A percentile compares a stretch with the other conserved stretches of the same genome.
Conservation (phyloP, 2,329 filamentous ascomycete species). For the Cladosporium sp. region DNA sequence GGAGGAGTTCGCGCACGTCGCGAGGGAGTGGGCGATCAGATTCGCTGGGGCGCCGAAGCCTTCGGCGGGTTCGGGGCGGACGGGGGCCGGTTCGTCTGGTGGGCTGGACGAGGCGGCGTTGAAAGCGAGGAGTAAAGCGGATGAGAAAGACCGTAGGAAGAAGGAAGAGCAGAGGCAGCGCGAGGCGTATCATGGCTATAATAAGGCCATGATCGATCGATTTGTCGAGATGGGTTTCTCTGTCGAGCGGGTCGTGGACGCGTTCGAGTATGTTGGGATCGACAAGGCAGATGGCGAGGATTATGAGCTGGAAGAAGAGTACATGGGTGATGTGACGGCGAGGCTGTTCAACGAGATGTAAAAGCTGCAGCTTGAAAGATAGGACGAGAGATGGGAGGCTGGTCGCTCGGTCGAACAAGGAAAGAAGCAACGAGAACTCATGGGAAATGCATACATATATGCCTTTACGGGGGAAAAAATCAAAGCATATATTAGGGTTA, state of each 20-base stretch:
- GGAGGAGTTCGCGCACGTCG: conserved; percentile 72
- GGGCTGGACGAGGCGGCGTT: conserved; percentile 36
- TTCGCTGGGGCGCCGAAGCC: conserved; percentile 72
- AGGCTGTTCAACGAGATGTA: conserved; percentile 74
- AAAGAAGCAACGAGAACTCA: not conserved
- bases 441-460: conserved; percentile 7
- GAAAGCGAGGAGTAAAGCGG: conserved; percentile 51
- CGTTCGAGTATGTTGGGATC: conserved; percentile 68
- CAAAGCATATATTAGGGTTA: not conserved
- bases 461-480: not conserved
- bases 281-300: conserved; percentile 72
- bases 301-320: conserved; percentile 83
- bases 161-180: conserved; percentile 47
- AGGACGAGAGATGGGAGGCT: no score
- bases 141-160: conserved; percentile 51
- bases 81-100: conserved; percentile 23
- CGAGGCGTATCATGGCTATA: conserved; percentile 75
- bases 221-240: conserved; percentile 93
- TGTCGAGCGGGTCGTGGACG: conserved; percentile 77
- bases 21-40: conserved; percentile 84
- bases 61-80: conserved; percentile 44
- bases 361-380: no score
- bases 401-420: no score
- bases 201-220: conserved; percentile 73
- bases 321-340: conserved; percentile 86